Evolutionary conservation across 768 basidiomycete species (phyloP).

Genomic region (Boletus speciosus): DNA sequence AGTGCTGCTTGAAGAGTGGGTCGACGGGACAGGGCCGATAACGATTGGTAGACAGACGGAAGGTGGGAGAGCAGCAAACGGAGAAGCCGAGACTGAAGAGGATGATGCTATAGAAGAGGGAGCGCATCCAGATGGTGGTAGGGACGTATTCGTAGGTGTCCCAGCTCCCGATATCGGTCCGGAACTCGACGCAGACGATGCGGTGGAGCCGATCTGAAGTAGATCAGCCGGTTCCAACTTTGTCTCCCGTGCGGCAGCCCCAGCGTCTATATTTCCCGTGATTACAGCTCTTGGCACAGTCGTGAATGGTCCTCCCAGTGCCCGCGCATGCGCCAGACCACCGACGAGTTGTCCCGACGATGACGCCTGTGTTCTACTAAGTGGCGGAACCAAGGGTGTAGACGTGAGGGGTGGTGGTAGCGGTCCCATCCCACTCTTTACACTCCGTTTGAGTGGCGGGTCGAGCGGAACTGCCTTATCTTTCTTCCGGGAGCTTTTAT

Average conservation of each 20-base stretch:
- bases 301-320: slow-evolving; percentile 1
- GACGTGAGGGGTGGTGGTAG: slow-evolving; percentile 70
- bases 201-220: not conserved
- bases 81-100: slow-evolving; percentile 13
- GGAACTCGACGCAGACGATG: slow-evolving; percentile 2
- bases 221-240: slow-evolving; percentile 7
- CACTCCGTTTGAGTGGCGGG: slow-evolving; percentile 65
- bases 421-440: slow-evolving; percentile 57
- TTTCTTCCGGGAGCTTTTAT: slow-evolving; percentile 48
- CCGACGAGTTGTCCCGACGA: slow-evolving; percentile 1
- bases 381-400: slow-evolving; percentile 54
- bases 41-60: slow-evolving; percentile 72
- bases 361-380: slow-evolving; percentile 11
- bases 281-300: slow-evolving; percentile 1
- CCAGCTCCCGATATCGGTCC: slow-evolving; percentile 3
- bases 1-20: slow-evolving; percentile 46
- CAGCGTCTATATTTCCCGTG: not conserved
- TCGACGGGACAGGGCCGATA: slow-evolving; percentile 66
- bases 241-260: not conserved
- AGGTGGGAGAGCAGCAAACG: slow-evolving; percentile 31
- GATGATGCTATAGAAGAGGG: slow-evolving; percentile 10
- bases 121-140: slow-evolving; percentile 5
- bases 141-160: slow-evolving; percentile 18
- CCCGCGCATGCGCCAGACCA: not conserved
- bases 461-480: slow-evolving; percentile 53